phyloP scores from a whole-genome alignment of 2,329 filamentous ascomycete genomes.

The Aspergillus caelatus region DNA sequence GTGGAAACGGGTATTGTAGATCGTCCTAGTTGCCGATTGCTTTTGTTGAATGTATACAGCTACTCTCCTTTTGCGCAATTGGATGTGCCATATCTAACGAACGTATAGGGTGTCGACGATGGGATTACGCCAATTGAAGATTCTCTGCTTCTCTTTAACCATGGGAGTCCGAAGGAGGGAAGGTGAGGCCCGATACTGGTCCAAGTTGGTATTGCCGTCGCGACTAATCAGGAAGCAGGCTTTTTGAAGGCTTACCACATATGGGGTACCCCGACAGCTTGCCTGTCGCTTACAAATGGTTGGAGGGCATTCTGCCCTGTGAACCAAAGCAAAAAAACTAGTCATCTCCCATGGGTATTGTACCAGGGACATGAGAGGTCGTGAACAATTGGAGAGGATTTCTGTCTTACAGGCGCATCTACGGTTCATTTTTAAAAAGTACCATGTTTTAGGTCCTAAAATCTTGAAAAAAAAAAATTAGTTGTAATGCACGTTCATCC shows the following conservation, averaged over 20 bases:
- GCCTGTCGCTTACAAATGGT: slow-evolving; percentile 41
- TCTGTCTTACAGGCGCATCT: background rate
- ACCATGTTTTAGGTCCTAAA: background rate
- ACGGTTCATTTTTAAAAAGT: background rate
- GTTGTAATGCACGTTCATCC: background rate
- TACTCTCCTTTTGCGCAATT: background rate
- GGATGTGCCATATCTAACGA: slow-evolving; percentile 5
- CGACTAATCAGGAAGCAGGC: slow-evolving; percentile 22
- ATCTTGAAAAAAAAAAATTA: background rate
- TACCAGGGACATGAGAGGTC: background rate
- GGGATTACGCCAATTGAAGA: slow-evolving; percentile 71
- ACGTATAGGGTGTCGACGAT: slow-evolving; percentile 59
- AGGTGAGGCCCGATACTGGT: slow-evolving; percentile 40
- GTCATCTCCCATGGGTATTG: background rate
- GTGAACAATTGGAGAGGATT: background rate
- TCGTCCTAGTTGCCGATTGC: slow-evolving; percentile 57
- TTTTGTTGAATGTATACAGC: slow-evolving; percentile 61
- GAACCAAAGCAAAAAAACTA: background rate
- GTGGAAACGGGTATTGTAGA: slow-evolving; percentile 62
- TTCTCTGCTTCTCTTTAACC: slow-evolving; percentile 65
- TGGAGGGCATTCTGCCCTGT: slow-evolving; percentile 32
- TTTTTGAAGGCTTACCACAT: slow-evolving; percentile 64
- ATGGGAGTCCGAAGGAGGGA: slow-evolving; percentile 67
- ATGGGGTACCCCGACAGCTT: slow-evolving; percentile 66
- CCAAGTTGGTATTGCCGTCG: slow-evolving; percentile 3